These are phyloP conservation scores for Schoenoplectus triqueter DNA, from an alignment of 202 grass and related monocot species.

Conservation along the genomic window DNA sequence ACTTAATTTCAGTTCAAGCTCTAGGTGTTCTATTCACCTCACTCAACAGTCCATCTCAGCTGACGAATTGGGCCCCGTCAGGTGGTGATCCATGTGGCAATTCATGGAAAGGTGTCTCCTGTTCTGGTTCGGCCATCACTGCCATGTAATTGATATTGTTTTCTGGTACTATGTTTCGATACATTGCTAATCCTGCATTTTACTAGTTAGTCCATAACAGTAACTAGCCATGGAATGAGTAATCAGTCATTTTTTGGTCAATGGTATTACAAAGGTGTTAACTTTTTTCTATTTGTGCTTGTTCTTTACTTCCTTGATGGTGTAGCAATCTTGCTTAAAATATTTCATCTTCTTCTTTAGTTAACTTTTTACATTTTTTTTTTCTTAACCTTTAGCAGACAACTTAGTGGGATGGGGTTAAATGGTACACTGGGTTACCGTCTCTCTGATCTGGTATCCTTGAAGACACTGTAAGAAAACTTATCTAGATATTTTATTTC, in stretches of 20 bases:
- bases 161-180: background rate
- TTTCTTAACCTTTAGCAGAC: conserved; percentile 48
- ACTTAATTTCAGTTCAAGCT: conserved; percentile 53
- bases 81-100: conserved; percentile 88
- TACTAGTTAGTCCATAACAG: conserved; percentile 1
- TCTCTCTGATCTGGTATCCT: conserved; percentile 71
- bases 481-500: conserved; percentile 21
- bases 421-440: conserved; percentile 83
- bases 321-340: conserved; percentile 6
- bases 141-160: conserved; percentile 55
- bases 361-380: conserved; percentile 15
- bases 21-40: conserved; percentile 64
- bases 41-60: conserved; percentile 75
- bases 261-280: background rate
- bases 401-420: conserved; percentile 64
- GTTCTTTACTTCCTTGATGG: background rate
- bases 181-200: background rate
- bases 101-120: conserved; percentile 84
- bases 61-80: conserved; percentile 65
- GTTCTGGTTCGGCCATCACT: conserved; percentile 74
- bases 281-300: background rate
- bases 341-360: background rate
- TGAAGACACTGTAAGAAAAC: conserved; percentile 80
- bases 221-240: background rate
- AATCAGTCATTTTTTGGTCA: no score